Conservation (phyloP, 2,329 filamentous ascomycete species). For the Akanthomyces muscarius region DNA sequence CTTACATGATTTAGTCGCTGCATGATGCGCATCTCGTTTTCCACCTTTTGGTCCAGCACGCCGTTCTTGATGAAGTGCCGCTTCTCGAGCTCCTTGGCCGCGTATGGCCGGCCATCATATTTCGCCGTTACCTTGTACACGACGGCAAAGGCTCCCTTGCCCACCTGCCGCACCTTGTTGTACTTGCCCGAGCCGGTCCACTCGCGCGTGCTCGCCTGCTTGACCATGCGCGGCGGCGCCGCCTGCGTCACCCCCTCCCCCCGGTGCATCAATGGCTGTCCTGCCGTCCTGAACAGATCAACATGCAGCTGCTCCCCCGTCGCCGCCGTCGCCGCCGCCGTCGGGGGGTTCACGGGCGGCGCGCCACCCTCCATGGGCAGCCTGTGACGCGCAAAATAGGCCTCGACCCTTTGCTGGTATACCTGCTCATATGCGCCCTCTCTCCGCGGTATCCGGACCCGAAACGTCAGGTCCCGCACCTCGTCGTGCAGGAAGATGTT, state of each 20-base stretch:
- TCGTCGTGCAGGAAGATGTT: constrained; percentile 57
- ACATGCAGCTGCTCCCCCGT: constrained; percentile 19
- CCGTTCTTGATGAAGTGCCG: constrained; percentile 90
- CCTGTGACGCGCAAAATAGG: constrained; percentile 52
- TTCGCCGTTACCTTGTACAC: constrained; percentile 89
- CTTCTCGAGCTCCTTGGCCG: constrained; percentile 94
- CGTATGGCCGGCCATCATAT: constrained; percentile 76
- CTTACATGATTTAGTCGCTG: constrained; percentile 75
- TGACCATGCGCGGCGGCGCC: constrained; percentile 15
- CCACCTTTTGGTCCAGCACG: constrained; percentile 81
- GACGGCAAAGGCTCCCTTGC: constrained; percentile 90
- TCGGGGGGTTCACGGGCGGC: constrained; percentile 5
- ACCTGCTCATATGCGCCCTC: constrained; percentile 61
- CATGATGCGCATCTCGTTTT: constrained; percentile 98
- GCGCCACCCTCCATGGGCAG: constrained; percentile 21
- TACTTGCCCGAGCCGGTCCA: constrained; percentile 85
- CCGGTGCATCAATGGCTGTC: not conserved
- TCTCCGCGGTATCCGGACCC: constrained; percentile 77
- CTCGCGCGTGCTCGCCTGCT: constrained; percentile 46
- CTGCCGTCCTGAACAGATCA: constrained; percentile 26
- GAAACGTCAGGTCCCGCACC: constrained; percentile 65
- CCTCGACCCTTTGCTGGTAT: constrained; percentile 65
- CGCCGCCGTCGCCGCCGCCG: not conserved
- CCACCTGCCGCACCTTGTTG: constrained; percentile 76
- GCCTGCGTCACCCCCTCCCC: constrained; percentile 19